Evolutionary conservation across 208 protist species (phyloP), one percentile per base, ranked within the genome.

Genomic region (Phytomonas sp.): DNA sequence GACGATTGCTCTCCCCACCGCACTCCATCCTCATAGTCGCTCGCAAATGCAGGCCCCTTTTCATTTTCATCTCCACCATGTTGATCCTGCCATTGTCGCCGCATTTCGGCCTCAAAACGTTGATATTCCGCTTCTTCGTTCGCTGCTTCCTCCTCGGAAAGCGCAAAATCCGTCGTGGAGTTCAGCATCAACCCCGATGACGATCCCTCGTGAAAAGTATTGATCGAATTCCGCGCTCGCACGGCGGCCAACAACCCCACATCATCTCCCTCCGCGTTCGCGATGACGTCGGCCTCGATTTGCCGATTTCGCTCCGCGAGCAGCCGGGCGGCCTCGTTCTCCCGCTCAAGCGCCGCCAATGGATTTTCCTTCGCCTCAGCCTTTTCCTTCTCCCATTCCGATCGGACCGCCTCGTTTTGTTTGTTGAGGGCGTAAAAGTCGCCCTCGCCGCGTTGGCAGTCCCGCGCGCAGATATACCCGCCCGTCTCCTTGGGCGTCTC

Each of bases 401-500:
- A 77, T 12, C 78, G 75, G 0, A 85, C 69, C 5, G 62, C 79
- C 65, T 86, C 76, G 68, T 93, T 93, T n/a, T 81, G 79, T 36
- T 81, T 72, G 70, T 94, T 94, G 49, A 80, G 77, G 11, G 75
- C 81, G 63, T 79, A 80, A 65, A 87, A 89, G 67, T 94, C 88
- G 16, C 88, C 88, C 52, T 84, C 79, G 29, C 74, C 81, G 34
- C 88, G 83, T 68, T 76, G 77, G 69, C 88, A 94, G 56, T 81
- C 81, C 30, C 76, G 73, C 23, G 63, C 82, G 73, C 88, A 94
- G 63, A 82, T 79, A 75, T 94, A 94, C 14, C 88, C 88, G 60
- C 88, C 88, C 60, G 88, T 94, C 11, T 87, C 67, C 76, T 94
- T 94, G 8, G 88, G 77, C 4, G 88, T 94, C 66, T 88, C 83